Conservation (phyloP, 106 monocot genomes). For the Dioscorea alata region DNA sequence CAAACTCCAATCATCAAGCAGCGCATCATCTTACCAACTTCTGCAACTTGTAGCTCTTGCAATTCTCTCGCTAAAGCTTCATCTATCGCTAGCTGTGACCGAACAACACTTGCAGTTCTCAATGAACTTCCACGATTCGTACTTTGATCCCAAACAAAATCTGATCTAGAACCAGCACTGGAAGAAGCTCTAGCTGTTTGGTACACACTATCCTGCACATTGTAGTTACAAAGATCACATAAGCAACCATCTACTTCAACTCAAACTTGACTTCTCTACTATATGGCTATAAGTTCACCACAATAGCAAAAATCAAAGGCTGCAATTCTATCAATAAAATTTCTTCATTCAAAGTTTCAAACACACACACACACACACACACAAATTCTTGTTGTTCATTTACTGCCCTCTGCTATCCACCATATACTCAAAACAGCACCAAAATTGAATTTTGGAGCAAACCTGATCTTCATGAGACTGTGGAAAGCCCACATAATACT, state of each 20-base stretch:
- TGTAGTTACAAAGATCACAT: too few species aligned
- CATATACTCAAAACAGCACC: background rate
- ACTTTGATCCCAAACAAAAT: constrained; percentile 4
- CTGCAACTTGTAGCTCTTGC: constrained; percentile 31
- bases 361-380: background rate
- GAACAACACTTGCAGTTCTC: constrained; percentile 5
- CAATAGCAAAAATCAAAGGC: too few species aligned
- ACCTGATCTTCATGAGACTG: constrained; percentile 71
- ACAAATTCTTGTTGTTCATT: background rate
- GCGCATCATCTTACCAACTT: constrained; percentile 25
- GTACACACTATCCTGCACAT: constrained; percentile 42
- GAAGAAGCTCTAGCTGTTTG: constrained; percentile 24
- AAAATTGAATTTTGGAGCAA: background rate
- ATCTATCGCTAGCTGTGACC: constrained; percentile 34
- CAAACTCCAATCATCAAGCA: constrained; percentile 24
- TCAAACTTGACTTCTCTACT: too few species aligned
- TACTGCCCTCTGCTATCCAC: background rate
- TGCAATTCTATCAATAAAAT: too few species aligned
- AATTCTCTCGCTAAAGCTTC: constrained; percentile 61
- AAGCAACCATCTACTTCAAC: too few species aligned
- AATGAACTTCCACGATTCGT: constrained; percentile 11
- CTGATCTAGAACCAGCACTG: constrained; percentile 5
- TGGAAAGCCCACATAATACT: constrained; percentile 26
- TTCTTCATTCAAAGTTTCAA: too few species aligned
- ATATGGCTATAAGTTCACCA: too few species aligned